phyloP scores from a whole-genome alignment of 441 rosid species.

The Corymbia calophylla region DNA sequence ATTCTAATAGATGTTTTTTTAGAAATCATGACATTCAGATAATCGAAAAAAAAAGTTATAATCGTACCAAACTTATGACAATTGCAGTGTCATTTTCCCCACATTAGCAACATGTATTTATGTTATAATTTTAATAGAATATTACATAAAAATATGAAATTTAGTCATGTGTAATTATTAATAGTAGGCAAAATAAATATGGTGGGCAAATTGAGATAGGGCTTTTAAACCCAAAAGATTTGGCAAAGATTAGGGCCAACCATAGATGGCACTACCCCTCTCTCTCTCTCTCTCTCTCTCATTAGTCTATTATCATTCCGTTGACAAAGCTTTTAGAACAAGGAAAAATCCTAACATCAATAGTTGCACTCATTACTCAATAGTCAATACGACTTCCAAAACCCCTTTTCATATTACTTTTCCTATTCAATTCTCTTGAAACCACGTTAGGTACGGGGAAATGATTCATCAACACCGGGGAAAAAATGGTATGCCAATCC shows the following conservation, averaged over 20 bases:
- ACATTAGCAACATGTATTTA: background rate
- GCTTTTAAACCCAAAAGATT: background rate
- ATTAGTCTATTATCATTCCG: background rate
- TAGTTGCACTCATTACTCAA: background rate
- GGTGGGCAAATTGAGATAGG: background rate
- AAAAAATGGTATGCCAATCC: background rate
- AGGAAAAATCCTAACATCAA: background rate
- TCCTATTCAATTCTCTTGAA: background rate
- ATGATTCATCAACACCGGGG: background rate
- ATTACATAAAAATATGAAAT: background rate
- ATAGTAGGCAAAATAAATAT: background rate
- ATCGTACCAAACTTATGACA: background rate
- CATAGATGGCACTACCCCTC: background rate
- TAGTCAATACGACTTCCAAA: background rate
- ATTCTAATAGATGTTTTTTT: background rate
- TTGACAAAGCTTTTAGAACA: background rate
- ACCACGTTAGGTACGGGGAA: background rate
- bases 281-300: too few relatives aligned
- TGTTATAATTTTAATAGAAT: background rate
- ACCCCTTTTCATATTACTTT: background rate
- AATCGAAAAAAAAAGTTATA: background rate
- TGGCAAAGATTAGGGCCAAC: background rate
- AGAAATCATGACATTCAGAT: background rate
- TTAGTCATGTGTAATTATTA: background rate
- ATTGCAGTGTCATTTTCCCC: background rate